These are phyloP conservation scores for Luffa aegyptiaca DNA, from an alignment of 306 rosid genomes.

Conservation along the genomic window DNA sequence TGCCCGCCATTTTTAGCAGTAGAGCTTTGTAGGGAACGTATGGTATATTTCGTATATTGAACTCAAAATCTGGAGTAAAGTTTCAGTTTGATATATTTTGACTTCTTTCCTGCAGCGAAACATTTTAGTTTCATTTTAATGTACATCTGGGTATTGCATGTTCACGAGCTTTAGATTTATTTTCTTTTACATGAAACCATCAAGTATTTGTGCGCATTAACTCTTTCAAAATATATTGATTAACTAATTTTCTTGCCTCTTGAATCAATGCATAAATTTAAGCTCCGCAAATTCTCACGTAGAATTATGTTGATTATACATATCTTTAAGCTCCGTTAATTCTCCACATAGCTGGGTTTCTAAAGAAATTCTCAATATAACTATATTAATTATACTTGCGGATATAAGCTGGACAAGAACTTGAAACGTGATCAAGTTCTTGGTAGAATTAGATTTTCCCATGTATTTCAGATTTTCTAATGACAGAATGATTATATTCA, in stretches of 20 bases:
- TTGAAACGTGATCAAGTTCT: not conserved
- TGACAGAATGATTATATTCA: not conserved
- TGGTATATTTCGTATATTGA: conserved; percentile 35
- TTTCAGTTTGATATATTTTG: not conserved
- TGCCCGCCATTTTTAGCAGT: conserved; percentile 69
- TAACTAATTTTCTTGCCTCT: not conserved
- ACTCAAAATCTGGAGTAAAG: not conserved
- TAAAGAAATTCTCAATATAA: not conserved
- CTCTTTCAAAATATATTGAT: not conserved
- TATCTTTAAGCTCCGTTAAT: not conserved
- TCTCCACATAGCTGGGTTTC: not conserved
- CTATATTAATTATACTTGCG: not conserved
- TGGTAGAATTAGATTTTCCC: not conserved
- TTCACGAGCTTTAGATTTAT: not conserved
- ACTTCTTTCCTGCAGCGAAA: not conserved
- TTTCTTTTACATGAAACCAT: not conserved
- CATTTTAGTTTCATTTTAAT: not conserved
- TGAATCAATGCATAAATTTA: not conserved
- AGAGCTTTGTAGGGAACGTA: conserved; percentile 80
- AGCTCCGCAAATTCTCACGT: not conserved
- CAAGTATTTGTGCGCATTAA: not conserved
- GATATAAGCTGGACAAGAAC: not conserved
- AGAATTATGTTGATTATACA: not conserved
- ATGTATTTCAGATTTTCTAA: not conserved
- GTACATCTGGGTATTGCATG: not conserved